Percentiles rank a stretch among this genome's conserved stretches.
phyloP scores from a whole-genome alignment of 495 filamentous ascomycete genomes.

The Neurospora sp. region DNA sequence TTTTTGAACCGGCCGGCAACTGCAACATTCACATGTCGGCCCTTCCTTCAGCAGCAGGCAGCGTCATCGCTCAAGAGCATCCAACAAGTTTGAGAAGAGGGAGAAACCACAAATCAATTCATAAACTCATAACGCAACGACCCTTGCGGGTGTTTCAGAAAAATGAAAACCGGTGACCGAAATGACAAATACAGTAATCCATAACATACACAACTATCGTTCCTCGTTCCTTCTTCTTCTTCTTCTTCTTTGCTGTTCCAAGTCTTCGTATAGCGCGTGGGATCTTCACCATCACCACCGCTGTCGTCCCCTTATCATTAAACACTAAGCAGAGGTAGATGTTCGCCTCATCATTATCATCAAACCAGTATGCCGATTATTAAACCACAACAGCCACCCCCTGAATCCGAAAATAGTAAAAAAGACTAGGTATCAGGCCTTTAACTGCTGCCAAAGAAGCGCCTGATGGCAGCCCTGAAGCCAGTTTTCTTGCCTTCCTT shows the following conservation, averaged over 20 bases:
- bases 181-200: not conserved
- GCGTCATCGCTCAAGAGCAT: not conserved
- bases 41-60: not conserved
- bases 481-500: slow-evolving; percentile 76
- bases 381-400: not conserved
- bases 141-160: not conserved
- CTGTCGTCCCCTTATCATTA: not conserved
- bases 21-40: not conserved
- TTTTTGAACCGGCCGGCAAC: not conserved
- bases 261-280: not conserved
- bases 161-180: not conserved
- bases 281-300: not conserved
- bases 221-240: not conserved
- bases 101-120: not conserved
- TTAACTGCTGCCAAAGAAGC: slow-evolving; percentile 15
- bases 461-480: slow-evolving; percentile 49
- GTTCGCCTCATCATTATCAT: not conserved
- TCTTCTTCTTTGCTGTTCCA: not conserved
- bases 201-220: not conserved
- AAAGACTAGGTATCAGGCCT: not conserved
- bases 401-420: not conserved
- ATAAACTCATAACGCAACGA: not conserved
- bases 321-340: not conserved
- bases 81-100: not conserved
- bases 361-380: not conserved